phyloP scores from a whole-genome alignment of 805 yeast genomes.

The Saturnispora quitensis region DNA sequence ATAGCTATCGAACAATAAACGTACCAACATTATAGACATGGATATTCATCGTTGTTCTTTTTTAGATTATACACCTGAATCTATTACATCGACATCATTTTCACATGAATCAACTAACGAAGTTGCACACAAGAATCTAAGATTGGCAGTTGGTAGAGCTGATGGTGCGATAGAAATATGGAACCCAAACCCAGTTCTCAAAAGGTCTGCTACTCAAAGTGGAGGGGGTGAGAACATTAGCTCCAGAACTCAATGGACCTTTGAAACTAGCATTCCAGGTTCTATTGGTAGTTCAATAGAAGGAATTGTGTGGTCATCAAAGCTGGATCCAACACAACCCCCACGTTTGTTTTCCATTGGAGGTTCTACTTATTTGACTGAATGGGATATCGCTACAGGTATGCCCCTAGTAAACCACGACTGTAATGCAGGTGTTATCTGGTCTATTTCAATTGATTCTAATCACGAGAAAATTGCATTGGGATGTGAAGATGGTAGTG shows the following conservation, averaged over 20 bases:
- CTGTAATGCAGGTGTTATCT: constrained; percentile 87
- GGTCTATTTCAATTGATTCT: constrained; percentile 71
- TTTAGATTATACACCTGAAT: constrained; percentile 79
- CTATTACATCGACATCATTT: constrained; percentile 74
- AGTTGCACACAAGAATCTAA: constrained; percentile 43
- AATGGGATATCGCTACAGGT: constrained; percentile 79
- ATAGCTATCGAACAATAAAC: background rate
- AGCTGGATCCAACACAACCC: constrained; percentile 31
- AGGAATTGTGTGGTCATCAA: constrained; percentile 71
- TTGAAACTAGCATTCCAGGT: constrained; percentile 66
- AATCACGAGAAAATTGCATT: constrained; percentile 61
- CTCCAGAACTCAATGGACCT: constrained; percentile 59
- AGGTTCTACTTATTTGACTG: constrained; percentile 84
- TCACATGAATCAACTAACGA: constrained; percentile 48
- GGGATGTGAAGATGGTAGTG: constrained; percentile 94
- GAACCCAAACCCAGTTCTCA: constrained; percentile 47
- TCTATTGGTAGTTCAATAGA: constrained; percentile 80
- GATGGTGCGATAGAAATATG: constrained; percentile 95
- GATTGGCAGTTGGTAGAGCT: constrained; percentile 85
- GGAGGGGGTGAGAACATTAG: background rate
- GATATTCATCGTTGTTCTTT: constrained; percentile 87
- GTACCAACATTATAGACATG: constrained; percentile 30
- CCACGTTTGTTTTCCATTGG: constrained; percentile 86
- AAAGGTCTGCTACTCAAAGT: background rate
- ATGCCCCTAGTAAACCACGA: constrained; percentile 68